Evolutionary conservation across 176 grass and related monocot genomes (phyloP).

Genomic region (bread wheat (Triticum aestivum)): DNA sequence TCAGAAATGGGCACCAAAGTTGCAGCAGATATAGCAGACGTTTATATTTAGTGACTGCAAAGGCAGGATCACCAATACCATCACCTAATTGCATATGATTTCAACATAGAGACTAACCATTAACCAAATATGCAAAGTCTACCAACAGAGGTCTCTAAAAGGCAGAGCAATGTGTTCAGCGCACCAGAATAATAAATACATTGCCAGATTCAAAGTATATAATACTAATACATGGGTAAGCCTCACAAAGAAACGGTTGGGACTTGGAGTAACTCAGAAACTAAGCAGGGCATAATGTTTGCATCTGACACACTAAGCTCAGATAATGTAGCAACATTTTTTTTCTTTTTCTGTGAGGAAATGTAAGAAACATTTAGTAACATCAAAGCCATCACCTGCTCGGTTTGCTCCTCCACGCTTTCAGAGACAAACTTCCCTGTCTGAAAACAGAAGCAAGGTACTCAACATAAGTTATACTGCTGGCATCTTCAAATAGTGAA

Average conservation of each 20-base stretch:
- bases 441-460: constrained; percentile 41
- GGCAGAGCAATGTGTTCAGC: not conserved
- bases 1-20: not conserved
- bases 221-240: not conserved
- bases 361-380: not conserved
- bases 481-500: not conserved
- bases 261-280: not conserved
- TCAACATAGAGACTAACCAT: not conserved
- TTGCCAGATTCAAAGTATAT: not conserved
- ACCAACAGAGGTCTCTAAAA: not conserved
- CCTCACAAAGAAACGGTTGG: not conserved
- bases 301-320: not conserved
- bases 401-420: constrained; percentile 81
- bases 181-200: not conserved
- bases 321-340: not conserved
- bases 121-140: not conserved
- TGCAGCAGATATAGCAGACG: not conserved
- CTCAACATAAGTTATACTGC: not conserved
- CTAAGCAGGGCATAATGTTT: not conserved
- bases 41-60: not conserved
- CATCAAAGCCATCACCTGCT: constrained; percentile 55
- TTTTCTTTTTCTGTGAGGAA: not conserved
- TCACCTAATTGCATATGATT: not conserved
- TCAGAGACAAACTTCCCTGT: constrained; percentile 94
- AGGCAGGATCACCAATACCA: not conserved